phyloP scores from a whole-genome alignment of 225 moss, liverwort and hornwort species.

The Neckera pumila region DNA sequence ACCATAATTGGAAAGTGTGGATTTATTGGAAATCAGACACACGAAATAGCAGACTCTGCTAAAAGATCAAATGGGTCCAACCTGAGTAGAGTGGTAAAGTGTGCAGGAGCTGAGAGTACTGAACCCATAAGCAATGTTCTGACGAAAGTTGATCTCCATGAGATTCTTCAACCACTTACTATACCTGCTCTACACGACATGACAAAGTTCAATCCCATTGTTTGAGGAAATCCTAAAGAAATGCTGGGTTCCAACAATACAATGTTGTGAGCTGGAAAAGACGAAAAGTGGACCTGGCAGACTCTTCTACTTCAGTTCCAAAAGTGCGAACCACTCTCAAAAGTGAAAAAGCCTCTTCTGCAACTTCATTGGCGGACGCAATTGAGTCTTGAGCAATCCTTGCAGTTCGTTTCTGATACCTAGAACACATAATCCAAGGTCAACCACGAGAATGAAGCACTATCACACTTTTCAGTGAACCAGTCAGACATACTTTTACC shows the following conservation, averaged over 20 bases:
- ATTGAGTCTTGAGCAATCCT: conserved; percentile 82
- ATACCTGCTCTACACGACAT: conserved; percentile 60
- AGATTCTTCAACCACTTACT: conserved; percentile 78
- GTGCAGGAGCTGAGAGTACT: conserved; percentile 96
- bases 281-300: conserved; percentile 47
- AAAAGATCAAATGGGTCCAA: conserved; percentile 4
- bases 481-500: not conserved
- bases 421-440: conserved; percentile 15
- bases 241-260: not conserved
- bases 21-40: not conserved
- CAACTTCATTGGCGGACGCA: conserved; percentile 95
- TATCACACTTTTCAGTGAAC: not conserved
- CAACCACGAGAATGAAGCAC: not conserved
- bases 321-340: conserved; percentile 91
- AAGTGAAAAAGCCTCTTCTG: conserved; percentile 90
- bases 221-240: not conserved
- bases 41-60: not conserved
- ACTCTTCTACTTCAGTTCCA: conserved; percentile 85
- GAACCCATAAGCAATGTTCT: conserved; percentile 90
- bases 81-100: conserved; percentile 91
- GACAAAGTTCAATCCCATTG: not conserved
- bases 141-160: conserved; percentile 85
- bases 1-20: not conserved
- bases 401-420: conserved; percentile 84
- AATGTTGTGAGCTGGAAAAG: not conserved